phyloP scores from a whole-genome alignment of 129 eudicot species.

The Flaveria robusta region DNA sequence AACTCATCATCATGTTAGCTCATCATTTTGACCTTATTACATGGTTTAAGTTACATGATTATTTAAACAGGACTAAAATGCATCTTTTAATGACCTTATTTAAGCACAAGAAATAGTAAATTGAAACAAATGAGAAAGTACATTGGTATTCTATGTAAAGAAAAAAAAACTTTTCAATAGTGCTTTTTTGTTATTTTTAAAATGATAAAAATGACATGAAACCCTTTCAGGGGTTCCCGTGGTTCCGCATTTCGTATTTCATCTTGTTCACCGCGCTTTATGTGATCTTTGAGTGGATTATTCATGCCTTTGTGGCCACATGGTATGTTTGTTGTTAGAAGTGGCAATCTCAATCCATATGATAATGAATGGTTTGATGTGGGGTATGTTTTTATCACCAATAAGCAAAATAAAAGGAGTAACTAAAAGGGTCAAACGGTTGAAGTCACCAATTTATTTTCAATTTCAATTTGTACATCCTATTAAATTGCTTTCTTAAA shows the following conservation, averaged over 20 bases:
- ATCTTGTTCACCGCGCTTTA: constrained; percentile 60
- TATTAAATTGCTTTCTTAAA: neutral
- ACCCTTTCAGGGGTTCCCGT: constrained; percentile 64
- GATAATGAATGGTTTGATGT: neutral
- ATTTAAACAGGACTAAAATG: neutral
- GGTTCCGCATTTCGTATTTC: constrained; percentile 75
- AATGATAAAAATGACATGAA: neutral
- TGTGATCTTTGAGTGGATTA: constrained; percentile 77
- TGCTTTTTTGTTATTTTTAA: neutral
- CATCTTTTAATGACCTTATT: neutral
- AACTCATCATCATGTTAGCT: neutral
- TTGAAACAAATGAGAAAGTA: neutral
- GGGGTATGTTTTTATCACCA: neutral
- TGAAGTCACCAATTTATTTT: neutral
- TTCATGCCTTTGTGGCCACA: constrained; percentile 57
- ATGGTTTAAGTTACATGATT: neutral
- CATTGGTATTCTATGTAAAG: neutral
- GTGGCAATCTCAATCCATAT: neutral
- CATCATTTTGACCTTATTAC: neutral
- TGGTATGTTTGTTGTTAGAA: constrained; percentile 48
- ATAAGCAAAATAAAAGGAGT: neutral
- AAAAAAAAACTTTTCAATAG: neutral
- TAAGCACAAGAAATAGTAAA: neutral
- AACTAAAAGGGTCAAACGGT: neutral
- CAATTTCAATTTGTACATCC: neutral